A percentile compares a stretch with the other conserved stretches of the same genome.
Evolutionary conservation across 495 filamentous ascomycete genomes (phyloP).

Genomic region (Patellaria atrata): DNA sequence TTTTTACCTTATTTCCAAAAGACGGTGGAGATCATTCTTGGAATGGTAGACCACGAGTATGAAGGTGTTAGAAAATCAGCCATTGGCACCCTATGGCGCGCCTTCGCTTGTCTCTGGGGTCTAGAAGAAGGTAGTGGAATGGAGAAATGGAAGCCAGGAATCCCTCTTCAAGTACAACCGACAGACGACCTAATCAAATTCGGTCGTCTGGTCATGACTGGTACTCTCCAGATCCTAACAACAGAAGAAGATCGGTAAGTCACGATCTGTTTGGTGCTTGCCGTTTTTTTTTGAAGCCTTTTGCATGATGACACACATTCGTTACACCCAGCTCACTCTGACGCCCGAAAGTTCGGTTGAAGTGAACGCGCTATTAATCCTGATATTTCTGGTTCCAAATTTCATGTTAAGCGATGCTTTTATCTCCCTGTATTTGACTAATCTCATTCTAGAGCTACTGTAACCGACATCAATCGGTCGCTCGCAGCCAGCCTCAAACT

Average conservation of each 20-base stretch:
- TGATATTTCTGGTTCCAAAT: constrained; percentile 27
- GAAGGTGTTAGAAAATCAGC: constrained; percentile 88
- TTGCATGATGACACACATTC: constrained; percentile 71
- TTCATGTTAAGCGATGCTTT: no score
- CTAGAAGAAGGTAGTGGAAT: constrained; percentile 66
- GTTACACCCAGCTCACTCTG: constrained; percentile 99
- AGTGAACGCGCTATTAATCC: constrained; percentile 70
- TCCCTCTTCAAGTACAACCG: constrained; percentile 69
- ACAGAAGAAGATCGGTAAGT: constrained; percentile 87
- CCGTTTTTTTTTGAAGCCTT: constrained; percentile 14
- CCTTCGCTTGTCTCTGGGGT: constrained; percentile 82
- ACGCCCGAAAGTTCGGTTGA: constrained; percentile 73
- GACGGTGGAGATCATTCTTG: constrained; percentile 67
- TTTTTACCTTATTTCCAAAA: constrained; percentile 83
- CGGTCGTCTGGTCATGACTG: constrained; percentile 70
- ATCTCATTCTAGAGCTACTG: constrained; percentile 48
- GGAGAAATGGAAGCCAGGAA: constrained; percentile 75
- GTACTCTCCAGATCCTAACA: constrained; percentile 73
- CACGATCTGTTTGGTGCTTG: constrained; percentile 31
- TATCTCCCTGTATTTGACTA: constrained; percentile 5
- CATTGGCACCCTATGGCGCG: constrained; percentile 79
- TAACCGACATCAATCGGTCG: constrained; percentile 91
- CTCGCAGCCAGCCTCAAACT: constrained; percentile 84
- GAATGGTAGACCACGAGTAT: constrained; percentile 72
- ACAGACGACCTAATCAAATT: constrained; percentile 67